phyloP scores from a whole-genome alignment of 495 filamentous ascomycete genomes.

The Margaritispora aquatica region DNA sequence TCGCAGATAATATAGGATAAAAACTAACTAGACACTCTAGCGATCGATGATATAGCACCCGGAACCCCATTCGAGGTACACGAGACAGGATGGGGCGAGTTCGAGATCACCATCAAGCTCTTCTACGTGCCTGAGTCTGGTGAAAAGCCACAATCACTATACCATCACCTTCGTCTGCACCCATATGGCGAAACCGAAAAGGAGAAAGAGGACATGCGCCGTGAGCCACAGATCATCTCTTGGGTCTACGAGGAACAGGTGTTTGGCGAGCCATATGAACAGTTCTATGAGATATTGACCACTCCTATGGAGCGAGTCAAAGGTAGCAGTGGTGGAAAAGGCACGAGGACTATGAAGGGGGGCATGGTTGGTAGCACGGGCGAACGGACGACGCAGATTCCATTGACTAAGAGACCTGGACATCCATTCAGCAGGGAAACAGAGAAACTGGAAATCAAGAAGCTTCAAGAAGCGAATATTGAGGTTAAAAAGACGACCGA shows the following conservation, averaged over 20 bases:
- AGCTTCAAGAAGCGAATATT: constrained; percentile 62
- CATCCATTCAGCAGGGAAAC: constrained; percentile 71
- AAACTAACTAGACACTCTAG: constrained; percentile 12
- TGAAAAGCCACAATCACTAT: constrained; percentile 88
- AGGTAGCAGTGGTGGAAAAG: constrained; percentile 34
- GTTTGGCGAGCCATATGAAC: constrained; percentile 93
- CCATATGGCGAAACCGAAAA: constrained; percentile 73
- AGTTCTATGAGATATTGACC: constrained; percentile 74
- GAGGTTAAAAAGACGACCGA: constrained; percentile 59
- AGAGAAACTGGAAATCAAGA: constrained; percentile 66
- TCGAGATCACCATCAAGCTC: constrained; percentile 88
- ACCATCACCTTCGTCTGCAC: constrained; percentile 86
- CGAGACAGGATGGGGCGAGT: constrained; percentile 97
- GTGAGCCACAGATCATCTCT: constrained; percentile 58
- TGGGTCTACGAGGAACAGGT: constrained; percentile 86
- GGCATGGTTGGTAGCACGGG: constrained; percentile 42
- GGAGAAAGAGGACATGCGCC: constrained; percentile 56
- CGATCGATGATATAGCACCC: constrained; percentile 53
- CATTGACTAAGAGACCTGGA: constrained; percentile 50
- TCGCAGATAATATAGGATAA: not conserved
- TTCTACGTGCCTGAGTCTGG: constrained; percentile 79
- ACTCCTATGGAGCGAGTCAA: constrained; percentile 34
- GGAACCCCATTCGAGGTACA: constrained; percentile 75
- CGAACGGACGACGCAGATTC: constrained; percentile 64
- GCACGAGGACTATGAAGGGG: constrained; percentile 33